Evolutionary conservation across 2,329 filamentous ascomycete species (phyloP).

Genomic region (Penicillium sp.): DNA sequence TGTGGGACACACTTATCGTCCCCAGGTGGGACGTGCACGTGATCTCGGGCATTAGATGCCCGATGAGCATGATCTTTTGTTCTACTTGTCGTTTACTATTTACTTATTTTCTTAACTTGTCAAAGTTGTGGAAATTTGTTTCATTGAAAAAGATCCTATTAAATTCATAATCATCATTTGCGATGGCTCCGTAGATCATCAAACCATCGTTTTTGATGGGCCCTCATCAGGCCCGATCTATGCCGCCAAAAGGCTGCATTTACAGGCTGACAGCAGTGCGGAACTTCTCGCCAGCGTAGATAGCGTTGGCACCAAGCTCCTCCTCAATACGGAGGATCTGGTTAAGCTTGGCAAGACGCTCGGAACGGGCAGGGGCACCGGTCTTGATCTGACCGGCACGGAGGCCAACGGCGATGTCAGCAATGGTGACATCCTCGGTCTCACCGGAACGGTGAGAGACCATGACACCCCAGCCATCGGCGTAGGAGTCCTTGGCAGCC

Average conservation of each 20-base stretch:
- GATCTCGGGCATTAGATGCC: conserved; percentile 20
- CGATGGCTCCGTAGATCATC: conserved; percentile 10
- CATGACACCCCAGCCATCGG: conserved; percentile 97
- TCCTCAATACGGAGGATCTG: conserved; percentile 99
- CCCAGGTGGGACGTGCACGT: conserved; percentile 23
- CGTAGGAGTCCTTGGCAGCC: conserved; percentile 97
- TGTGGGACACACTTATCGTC: conserved; percentile 27
- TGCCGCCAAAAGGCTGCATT: conserved; percentile 34
- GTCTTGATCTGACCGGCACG: conserved; percentile 98
- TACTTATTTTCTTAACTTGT: not conserved
- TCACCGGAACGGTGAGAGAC: conserved; percentile 98
- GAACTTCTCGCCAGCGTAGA: conserved; percentile 93
- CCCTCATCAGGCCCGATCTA: conserved; percentile 2
- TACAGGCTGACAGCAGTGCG: conserved; percentile 86
- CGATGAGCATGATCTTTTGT: conserved; percentile 16
- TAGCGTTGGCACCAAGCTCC: conserved; percentile 86
- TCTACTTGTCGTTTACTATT: not conserved
- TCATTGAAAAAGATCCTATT: conserved; percentile 24
- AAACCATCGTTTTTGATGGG: conserved; percentile 18
- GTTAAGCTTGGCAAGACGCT: conserved; percentile 99
- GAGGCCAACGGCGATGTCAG: conserved; percentile 95
- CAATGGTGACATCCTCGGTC: conserved; percentile 99
- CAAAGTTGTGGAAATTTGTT: conserved; percentile 11
- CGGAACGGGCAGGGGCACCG: conserved; percentile 90
- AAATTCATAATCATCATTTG: conserved; percentile 30